Evolutionary conservation across 768 basidiomycete genomes (phyloP).

Genomic region (Zangia roseola): DNA sequence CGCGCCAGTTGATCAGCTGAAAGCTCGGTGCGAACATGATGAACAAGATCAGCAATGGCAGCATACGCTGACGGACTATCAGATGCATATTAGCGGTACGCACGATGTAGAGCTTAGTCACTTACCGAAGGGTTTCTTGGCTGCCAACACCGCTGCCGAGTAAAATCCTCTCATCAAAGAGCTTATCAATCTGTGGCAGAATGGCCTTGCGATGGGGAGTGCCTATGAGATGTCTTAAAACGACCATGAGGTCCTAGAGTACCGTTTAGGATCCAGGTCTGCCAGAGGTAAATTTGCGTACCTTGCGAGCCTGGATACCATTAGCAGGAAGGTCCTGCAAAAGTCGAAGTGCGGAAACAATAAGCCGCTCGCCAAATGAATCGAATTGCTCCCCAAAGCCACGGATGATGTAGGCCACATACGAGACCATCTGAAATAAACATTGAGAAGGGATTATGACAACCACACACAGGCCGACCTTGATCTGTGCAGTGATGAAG

Average conservation of each 20-base stretch:
- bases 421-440: slow-evolving; percentile 74
- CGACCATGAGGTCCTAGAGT: slow-evolving; percentile 83
- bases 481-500: slow-evolving; percentile 86
- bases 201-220: slow-evolving; percentile 77
- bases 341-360: slow-evolving; percentile 78
- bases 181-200: slow-evolving; percentile 79
- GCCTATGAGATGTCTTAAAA: slow-evolving; percentile 84
- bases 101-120: neutral
- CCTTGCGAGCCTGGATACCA: slow-evolving; percentile 79
- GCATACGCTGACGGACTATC: slow-evolving; percentile 76
- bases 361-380: slow-evolving; percentile 76
- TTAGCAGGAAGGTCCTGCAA: slow-evolving; percentile 92
- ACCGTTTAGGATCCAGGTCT: neutral
- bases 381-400: slow-evolving; percentile 62
- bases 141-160: slow-evolving; percentile 82
- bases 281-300: slow-evolving; percentile 25
- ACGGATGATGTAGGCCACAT: slow-evolving; percentile 86
- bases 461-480: slow-evolving; percentile 45
- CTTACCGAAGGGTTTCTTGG: slow-evolving; percentile 80
- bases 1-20: slow-evolving; percentile 70
- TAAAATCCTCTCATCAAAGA: slow-evolving; percentile 88
- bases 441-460: slow-evolving; percentile 4
- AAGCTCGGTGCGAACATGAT: slow-evolving; percentile 85
- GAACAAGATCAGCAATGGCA: slow-evolving; percentile 89
- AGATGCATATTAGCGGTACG: slow-evolving; percentile 4